Percentiles rank a stretch among this genome's conserved stretches.
Evolutionary conservation across 2,329 filamentous ascomycete species (phyloP).

Genomic region (Colletotrichum higginsianum): DNA sequence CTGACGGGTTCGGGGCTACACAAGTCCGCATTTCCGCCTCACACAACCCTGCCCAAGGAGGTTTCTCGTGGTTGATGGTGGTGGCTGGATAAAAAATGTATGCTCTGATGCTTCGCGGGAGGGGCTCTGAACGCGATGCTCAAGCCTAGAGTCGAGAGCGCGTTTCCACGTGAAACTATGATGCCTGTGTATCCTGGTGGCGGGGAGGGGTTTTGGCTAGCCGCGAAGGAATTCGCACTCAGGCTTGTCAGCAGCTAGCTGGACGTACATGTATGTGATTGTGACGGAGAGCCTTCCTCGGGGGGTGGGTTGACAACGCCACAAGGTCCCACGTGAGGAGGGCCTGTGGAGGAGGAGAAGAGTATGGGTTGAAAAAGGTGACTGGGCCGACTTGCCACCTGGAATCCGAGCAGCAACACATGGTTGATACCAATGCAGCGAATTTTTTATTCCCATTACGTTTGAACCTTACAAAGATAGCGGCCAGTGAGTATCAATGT

Average conservation of each 20-base stretch:
- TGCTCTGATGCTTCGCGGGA: neutral
- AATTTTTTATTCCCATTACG: neutral
- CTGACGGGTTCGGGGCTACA: neutral
- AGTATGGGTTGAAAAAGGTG: too few species aligned
- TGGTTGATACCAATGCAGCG: neutral
- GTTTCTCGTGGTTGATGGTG: neutral
- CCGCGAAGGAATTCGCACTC: neutral
- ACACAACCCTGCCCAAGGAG: neutral
- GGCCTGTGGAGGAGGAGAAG: too few species aligned
- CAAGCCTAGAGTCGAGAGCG: neutral
- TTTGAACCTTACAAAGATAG: neutral
- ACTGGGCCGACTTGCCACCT: neutral
- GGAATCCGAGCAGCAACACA: too few species aligned
- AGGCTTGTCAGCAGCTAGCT: neutral
- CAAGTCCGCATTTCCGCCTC: neutral
- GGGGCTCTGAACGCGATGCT: neutral
- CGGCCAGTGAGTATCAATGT: neutral
- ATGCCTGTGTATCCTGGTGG: neutral
- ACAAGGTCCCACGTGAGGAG: too few species aligned
- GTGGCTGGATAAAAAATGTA: neutral
- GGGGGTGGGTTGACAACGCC: too few species aligned
- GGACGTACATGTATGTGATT: too few species aligned
- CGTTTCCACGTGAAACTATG: neutral
- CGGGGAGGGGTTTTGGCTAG: neutral
- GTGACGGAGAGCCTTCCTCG: too few species aligned